Percentiles rank a stretch among this genome's conserved stretches.
phyloP scores from a whole-genome alignment of 805 yeast genomes.

The Myxozyma neglecta region DNA sequence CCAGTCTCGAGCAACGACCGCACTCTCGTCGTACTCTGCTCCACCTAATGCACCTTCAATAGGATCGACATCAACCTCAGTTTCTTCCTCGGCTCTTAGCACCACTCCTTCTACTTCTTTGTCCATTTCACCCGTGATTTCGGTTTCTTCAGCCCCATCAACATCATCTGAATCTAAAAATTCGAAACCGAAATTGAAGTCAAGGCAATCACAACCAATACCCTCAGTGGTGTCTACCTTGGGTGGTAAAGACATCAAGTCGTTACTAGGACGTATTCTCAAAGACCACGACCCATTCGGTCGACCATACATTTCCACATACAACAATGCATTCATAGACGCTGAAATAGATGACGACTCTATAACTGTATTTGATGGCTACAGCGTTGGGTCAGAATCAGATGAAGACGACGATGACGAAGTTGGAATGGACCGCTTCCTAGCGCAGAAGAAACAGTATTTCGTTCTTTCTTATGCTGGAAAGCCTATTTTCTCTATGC shows the following conservation, averaged over 20 bases:
- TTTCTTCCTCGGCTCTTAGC: conserved; percentile 13
- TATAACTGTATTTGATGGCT: conserved; percentile 33
- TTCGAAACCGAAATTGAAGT: not conserved
- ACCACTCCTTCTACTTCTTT: conserved; percentile 8
- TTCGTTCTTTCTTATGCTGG: conserved; percentile 82
- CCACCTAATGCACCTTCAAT: conserved; percentile 6
- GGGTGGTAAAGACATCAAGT: conserved; percentile 17
- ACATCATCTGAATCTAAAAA: conserved; percentile 1
- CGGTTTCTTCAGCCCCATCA: conserved; percentile 17
- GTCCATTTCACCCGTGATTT: conserved; percentile 18
- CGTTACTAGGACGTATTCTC: conserved; percentile 23
- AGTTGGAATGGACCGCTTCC: conserved; percentile 39
- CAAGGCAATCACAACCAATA: not conserved
- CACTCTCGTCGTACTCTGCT: conserved; percentile 30
- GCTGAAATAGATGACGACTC: conserved; percentile 32
- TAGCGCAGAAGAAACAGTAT: conserved; percentile 59
- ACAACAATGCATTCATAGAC: conserved; percentile 29
- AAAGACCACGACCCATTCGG: conserved; percentile 23
- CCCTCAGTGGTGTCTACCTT: conserved; percentile 5
- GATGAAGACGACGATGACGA: conserved; percentile 22
- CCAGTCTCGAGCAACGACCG: conserved; percentile 36
- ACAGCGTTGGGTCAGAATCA: conserved; percentile 32
- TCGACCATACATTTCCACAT: conserved; percentile 16
- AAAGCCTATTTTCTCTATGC: conserved; percentile 78
- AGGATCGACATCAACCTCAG: conserved; percentile 11